Evolutionary conservation across 106 monocot genomes (phyloP).

Genomic region (Apostasia ramifera): DNA sequence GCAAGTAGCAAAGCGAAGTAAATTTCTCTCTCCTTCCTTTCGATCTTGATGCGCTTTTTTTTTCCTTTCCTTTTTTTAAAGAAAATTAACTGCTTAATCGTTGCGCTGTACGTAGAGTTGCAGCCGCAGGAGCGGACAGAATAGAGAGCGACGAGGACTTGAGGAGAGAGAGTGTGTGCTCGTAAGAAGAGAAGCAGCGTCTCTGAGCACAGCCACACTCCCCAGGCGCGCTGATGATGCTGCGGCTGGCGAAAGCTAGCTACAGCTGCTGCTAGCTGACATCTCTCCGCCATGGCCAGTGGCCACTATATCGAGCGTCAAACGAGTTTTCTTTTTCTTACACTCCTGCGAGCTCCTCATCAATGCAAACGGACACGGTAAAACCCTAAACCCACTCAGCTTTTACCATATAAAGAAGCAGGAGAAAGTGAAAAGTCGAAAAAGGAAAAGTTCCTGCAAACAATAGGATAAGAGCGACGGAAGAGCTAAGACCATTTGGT

Average conservation of each 20-base stretch:
- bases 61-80: no score
- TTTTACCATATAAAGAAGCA: constrained; percentile 7
- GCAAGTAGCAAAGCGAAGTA: background rate
- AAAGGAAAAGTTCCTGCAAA: background rate
- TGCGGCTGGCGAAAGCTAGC: background rate
- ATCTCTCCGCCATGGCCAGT: background rate
- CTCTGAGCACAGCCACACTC: background rate
- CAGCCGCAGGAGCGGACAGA: background rate
- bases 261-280: background rate
- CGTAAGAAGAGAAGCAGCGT: background rate
- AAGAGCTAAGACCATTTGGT: background rate
- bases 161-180: no score
- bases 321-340: constrained; percentile 3
- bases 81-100: no score
- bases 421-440: constrained; percentile 3
- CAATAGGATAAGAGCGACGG: no score
- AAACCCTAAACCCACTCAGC: background rate
- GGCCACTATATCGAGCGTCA: background rate
- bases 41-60: no score
- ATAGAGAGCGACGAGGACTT: background rate
- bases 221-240: background rate
- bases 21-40: background rate
- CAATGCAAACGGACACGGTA: constrained; percentile 6
- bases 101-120: constrained; percentile 1
- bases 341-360: background rate